A percentile compares a stretch with the other conserved stretches of the same genome.
Conservation (phyloP, 148 eudicot genomes). For the Bassia scoparia region DNA sequence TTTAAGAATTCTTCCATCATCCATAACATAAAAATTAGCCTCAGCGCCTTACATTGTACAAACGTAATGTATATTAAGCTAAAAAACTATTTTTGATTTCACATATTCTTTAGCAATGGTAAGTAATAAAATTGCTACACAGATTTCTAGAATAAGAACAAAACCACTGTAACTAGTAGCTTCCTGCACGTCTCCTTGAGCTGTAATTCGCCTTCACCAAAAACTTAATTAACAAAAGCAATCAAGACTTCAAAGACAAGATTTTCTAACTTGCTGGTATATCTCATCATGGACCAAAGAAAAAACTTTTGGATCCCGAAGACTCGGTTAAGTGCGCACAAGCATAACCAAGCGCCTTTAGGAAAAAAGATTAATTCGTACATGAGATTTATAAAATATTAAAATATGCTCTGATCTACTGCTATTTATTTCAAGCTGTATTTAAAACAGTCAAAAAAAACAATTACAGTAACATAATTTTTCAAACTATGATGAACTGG, state of each 20-base stretch:
- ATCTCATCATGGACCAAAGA: slow-evolving; percentile 55
- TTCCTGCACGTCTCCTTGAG: slow-evolving; percentile 52
- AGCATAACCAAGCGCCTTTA: slow-evolving; percentile 7
- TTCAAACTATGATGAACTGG: background rate
- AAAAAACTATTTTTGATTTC: background rate
- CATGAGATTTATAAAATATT: slow-evolving; percentile 6
- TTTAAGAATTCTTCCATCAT: slow-evolving; percentile 32
- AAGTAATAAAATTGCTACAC: slow-evolving; percentile 69
- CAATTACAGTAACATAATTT: slow-evolving; percentile 1
- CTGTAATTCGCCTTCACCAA: slow-evolving; percentile 46
- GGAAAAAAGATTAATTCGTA: background rate
- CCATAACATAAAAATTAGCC: background rate
- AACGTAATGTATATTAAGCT: background rate
- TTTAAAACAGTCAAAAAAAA: background rate
- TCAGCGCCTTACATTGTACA: background rate
- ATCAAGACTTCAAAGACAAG: slow-evolving; percentile 68
- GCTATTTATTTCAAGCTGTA: slow-evolving; percentile 7
- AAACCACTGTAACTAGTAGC: slow-evolving; percentile 57
- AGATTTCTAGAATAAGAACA: slow-evolving; percentile 55
- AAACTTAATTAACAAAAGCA: slow-evolving; percentile 49
- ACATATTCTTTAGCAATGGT: slow-evolving; percentile 93
- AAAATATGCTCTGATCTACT: background rate
- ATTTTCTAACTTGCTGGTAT: slow-evolving; percentile 56
- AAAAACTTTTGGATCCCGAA: slow-evolving; percentile 67
- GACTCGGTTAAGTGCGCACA: slow-evolving; percentile 24